Percentiles rank a stretch among this genome's conserved stretches.
These are phyloP conservation scores for Beauveria caledonica DNA, from an alignment of 2,329 filamentous ascomycete genomes.

Conservation along the genomic window DNA sequence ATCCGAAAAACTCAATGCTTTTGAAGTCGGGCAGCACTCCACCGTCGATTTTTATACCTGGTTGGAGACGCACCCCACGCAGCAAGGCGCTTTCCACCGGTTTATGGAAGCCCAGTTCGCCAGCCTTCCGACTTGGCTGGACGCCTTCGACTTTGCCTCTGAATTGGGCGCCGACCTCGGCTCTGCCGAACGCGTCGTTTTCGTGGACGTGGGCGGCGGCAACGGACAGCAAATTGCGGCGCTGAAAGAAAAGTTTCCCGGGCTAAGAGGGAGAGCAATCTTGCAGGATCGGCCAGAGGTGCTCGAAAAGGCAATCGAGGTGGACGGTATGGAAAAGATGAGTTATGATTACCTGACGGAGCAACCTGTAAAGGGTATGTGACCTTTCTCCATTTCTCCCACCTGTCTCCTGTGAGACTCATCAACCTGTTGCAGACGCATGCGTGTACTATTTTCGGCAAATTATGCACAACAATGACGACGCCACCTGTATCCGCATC, in stretches of 20 bases:
- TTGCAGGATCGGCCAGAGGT: conserved; percentile 19
- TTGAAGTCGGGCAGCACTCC: conserved; percentile 13
- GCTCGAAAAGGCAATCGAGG: conserved; percentile 15
- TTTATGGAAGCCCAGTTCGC: conserved; percentile 21
- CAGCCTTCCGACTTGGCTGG: conserved; percentile 18
- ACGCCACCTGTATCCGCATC: conserved; percentile 18
- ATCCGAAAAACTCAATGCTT: conserved; percentile 13
- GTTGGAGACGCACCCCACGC: conserved; percentile 14
- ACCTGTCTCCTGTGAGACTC: background rate
- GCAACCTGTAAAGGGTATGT: conserved; percentile 20
- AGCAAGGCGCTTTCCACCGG: conserved; percentile 18
- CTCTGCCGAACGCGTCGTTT: conserved; percentile 2
- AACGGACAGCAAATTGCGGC: conserved; percentile 16
- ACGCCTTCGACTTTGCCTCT: conserved; percentile 16
- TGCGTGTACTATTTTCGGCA: conserved; percentile 21
- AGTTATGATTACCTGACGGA: conserved; percentile 16
- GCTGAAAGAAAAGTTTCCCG: conserved; percentile 12
- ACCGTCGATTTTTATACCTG: conserved; percentile 15
- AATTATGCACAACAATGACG: conserved; percentile 21
- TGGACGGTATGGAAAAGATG: conserved; percentile 19
- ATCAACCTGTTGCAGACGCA: conserved; percentile 11
- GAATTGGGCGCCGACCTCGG: conserved; percentile 11
- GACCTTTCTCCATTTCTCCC: too few species aligned
- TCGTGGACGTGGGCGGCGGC: conserved; percentile 17
- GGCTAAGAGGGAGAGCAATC: conserved; percentile 12